Conservation (phyloP, 2,329 filamentous ascomycete genomes). For the Diaporthe australafricana region DNA sequence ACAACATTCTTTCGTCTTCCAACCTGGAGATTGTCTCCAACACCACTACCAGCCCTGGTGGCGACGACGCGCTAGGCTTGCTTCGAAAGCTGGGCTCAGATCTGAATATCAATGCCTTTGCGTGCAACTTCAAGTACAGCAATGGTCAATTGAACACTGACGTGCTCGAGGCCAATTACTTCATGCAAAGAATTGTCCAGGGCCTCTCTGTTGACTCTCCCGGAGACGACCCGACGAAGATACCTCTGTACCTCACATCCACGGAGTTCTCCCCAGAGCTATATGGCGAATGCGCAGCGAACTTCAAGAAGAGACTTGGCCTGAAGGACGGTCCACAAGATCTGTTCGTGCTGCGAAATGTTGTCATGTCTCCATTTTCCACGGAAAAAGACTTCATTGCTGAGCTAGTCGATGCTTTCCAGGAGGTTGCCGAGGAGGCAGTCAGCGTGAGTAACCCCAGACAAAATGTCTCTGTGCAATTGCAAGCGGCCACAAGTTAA, state of each 20-base stretch:
- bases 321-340: conserved; percentile 48
- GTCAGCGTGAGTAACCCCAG: conserved; percentile 11
- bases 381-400: conserved; percentile 53
- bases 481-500: background rate
- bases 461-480: fast-evolving
- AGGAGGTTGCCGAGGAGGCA: conserved; percentile 46
- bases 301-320: conserved; percentile 55
- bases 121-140: conserved; percentile 54
- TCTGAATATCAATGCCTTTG: conserved; percentile 59
- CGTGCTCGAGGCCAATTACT: conserved; percentile 60
- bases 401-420: conserved; percentile 49
- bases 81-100: conserved; percentile 57
- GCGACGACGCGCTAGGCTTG: conserved; percentile 50
- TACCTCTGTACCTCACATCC: conserved; percentile 58
- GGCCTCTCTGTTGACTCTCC: conserved; percentile 54
- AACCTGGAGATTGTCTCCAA: conserved; percentile 51
- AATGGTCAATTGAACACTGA: conserved; percentile 55
- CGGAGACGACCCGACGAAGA: conserved; percentile 51
- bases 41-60: conserved; percentile 41
- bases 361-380: conserved; percentile 60
- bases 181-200: conserved; percentile 58
- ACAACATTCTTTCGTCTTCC: conserved; percentile 51
- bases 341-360: conserved; percentile 58
- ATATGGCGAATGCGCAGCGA: conserved; percentile 54
- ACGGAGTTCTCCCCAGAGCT: conserved; percentile 53